phyloP scores from a whole-genome alignment of 148 eudicot genomes.

The Vaccinium vitisidaea region DNA sequence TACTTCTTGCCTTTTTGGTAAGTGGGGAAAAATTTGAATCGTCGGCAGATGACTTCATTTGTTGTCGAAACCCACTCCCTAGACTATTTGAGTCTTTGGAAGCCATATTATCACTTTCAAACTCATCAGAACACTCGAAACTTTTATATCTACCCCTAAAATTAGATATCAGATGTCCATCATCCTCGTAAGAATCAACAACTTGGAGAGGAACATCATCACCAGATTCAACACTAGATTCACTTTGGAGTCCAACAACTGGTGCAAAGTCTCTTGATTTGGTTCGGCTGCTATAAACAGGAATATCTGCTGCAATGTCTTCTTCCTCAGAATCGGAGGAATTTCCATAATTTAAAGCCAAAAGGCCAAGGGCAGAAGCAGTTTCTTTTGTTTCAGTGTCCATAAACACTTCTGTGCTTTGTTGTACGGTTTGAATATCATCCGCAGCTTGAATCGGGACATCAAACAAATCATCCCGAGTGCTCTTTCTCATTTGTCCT shows the following conservation, averaged over 20 bases:
- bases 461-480: constrained; percentile 39
- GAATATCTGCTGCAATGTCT: constrained; percentile 38
- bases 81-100: constrained; percentile 31
- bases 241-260: constrained; percentile 34
- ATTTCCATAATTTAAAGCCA: constrained; percentile 80
- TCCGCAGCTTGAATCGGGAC: constrained; percentile 38
- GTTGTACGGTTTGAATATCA: constrained; percentile 24
- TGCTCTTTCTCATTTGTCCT: constrained; percentile 45
- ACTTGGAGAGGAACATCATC: constrained; percentile 33
- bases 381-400: constrained; percentile 29
- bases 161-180: constrained; percentile 29
- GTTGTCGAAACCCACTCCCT: constrained; percentile 24
- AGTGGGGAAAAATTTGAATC: constrained; percentile 23
- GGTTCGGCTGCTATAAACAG: constrained; percentile 32
- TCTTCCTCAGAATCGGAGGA: constrained; percentile 86
- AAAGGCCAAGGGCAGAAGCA: constrained; percentile 79
- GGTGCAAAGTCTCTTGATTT: constrained; percentile 35
- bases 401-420: constrained; percentile 20
- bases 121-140: constrained; percentile 43
- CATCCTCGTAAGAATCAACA: constrained; percentile 23
- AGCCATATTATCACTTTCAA: constrained; percentile 31
- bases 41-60: constrained; percentile 7
- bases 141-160: constrained; percentile 29
- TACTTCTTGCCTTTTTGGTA: constrained; percentile 21
- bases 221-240: constrained; percentile 23